phyloP scores from a whole-genome alignment of 2,329 filamentous ascomycete genomes.

The Massarina eburnea region DNA sequence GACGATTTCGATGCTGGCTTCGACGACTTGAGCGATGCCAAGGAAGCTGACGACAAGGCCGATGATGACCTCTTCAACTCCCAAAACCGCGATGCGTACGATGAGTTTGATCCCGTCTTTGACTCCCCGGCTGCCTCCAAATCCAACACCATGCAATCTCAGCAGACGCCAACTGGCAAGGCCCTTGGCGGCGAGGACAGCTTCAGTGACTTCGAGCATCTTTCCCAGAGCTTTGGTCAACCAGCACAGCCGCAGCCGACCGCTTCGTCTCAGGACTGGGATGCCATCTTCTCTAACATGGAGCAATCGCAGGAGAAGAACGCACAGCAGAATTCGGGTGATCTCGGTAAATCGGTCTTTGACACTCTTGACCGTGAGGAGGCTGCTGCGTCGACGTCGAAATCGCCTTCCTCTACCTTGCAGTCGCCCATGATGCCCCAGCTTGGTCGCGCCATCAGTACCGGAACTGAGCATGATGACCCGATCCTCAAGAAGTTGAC shows the following conservation, averaged over 20 bases:
- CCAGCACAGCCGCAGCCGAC: slow-evolving; percentile 45
- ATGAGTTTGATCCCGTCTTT: slow-evolving; percentile 81
- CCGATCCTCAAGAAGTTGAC: slow-evolving; percentile 88
- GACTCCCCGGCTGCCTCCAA: slow-evolving; percentile 63
- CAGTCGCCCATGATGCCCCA: slow-evolving; percentile 43
- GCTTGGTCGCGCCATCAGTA: slow-evolving; percentile 69
- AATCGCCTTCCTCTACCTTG: slow-evolving; percentile 30
- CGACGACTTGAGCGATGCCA: slow-evolving; percentile 79
- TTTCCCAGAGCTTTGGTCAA: slow-evolving; percentile 45
- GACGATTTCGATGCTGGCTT: slow-evolving; percentile 78
- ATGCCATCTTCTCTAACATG: slow-evolving; percentile 84
- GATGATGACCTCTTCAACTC: slow-evolving; percentile 77
- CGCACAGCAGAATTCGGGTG: slow-evolving; percentile 36
- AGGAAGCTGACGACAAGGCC: slow-evolving; percentile 66
- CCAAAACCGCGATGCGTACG: slow-evolving; percentile 62
- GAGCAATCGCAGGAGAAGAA: slow-evolving; percentile 54
- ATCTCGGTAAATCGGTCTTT: slow-evolving; percentile 41
- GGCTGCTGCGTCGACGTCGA: slow-evolving; percentile 32
- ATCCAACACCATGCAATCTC: slow-evolving; percentile 49
- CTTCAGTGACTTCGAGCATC: slow-evolving; percentile 54
- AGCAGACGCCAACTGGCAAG: slow-evolving; percentile 45
- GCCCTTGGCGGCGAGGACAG: slow-evolving; percentile 45
- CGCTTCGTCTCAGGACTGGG: slow-evolving; percentile 74
- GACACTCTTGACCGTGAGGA: slow-evolving; percentile 39
- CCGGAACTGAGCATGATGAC: slow-evolving; percentile 81